Evolutionary conservation across 2,329 filamentous ascomycete genomes (phyloP), one percentile per base, ranked within the genome.

Genomic region (Penicillium sp.): DNA sequence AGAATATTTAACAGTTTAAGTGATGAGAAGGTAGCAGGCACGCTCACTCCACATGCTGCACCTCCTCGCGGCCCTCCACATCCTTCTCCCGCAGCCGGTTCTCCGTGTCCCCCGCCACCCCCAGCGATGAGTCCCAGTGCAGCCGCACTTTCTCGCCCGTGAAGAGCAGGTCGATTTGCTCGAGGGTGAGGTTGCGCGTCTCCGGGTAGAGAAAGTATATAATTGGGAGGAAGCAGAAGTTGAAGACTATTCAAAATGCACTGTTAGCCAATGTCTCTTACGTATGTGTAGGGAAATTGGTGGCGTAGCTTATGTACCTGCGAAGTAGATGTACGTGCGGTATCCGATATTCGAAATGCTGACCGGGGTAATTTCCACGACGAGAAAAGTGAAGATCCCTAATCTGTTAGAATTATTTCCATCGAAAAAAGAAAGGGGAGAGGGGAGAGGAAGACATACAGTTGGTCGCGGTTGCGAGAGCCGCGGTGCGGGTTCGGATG

Each of bases 391-490:
- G 67, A 77, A 80, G 11, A 82, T 80, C 83, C 82, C 65, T 67
- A 23, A 5, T 31, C 19, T 7, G 15, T 70, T 66, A 51, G 38
- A 23, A 9, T 21, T 8, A 3, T 13, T 17, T 5, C 2, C 3
- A 6, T 26, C 5, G 8, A 47, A 29, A 67, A 66, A 71, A 17
- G 13, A 38, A 23, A 3, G 21, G 2, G 7, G n/a, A 17, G 23
- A 26, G 23, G 5, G 26, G 26, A 26, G 26, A 26, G 26, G 3
- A 3, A 26, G 26, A 41, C 63, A 13, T 65, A 66, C 65, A 85
- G 59, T 84, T 84, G 0, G 82, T 83, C 0, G 81, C 82, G 5
- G 82, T 84, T 0, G 79, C 82, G 1, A 84, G 61, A 0, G 82
- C 81, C 0, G 82, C 81, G 4, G 81, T 81, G 61, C 82, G 83